Base-by-base conservation (phyloP, 106 monocot genomes). In the Dendrobium nobile region DNA sequence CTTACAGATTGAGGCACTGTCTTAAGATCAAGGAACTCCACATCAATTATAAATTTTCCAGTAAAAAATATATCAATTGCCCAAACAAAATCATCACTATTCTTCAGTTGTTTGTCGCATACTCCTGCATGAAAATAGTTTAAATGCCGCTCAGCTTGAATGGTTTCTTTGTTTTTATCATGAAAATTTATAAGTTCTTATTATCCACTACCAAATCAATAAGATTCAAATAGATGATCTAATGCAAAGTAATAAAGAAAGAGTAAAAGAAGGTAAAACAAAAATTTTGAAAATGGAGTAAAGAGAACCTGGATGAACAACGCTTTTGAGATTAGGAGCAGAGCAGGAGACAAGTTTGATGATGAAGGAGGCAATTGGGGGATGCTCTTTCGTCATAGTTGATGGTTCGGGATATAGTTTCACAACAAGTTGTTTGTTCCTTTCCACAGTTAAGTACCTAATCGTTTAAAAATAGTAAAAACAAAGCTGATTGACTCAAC, bases 331-430 rank as follows among this genome's bases (percentile, higher is more conserved):
- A 47, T 80, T 83, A 1, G 89, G 70, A 7, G 87, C 77, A 65
- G 94, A 45, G 22, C 87, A 81, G 68, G 86, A 92, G 56, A 93
- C 83, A 65, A 98, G 77, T 54, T 87, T 91, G 80, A 92, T 90
- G 79, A 87, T 42, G 85, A 98, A 98, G 82, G 98, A 92, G 6
- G 98, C 98, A 47, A 98, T 86, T 19, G 98, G 98, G 0, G 92
- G 91, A 28, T 87, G 85, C 67, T 91, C 91, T 51, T 88, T 89
- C 15, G 91, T 87, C 33, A 93, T 41, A 72, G 27, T 85, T 18
- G 98, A 95, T 10, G 82, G 59, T 56, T 98, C 98, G 2, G 98
- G 92, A 43, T 88, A 95, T 47, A 98, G 79, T 80, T 84, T 94
- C 82, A 98, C 91, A 80, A 74, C 81, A 13, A 95, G 56, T 41